Base-by-base conservation (phyloP, 805 yeast species). In the Starmerella potacharoeniae region DNA sequence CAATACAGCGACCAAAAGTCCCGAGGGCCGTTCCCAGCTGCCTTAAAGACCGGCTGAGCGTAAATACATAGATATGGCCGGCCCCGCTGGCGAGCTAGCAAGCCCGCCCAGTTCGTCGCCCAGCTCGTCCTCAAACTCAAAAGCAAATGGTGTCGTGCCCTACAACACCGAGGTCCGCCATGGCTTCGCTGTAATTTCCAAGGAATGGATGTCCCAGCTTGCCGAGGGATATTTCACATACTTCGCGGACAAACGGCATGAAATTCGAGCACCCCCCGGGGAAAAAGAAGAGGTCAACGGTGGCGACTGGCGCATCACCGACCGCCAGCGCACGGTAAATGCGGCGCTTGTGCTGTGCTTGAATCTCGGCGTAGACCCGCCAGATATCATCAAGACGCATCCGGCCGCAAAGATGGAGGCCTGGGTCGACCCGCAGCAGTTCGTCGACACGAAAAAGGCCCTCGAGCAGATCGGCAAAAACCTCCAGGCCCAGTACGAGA, bases 351-450 rank as follows among this genome's bases (percentile, higher is more conserved):
- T 93, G 50, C 72, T 93, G 49, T 93, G 98, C 68, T 73, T 93
- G 40, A 93, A 93, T 66, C 70, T 91, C 30, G 97, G 97, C 8
- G 96, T 93, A 1, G 97, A 91, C 62, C 98, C 98, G 2, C 98
- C 98, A 0, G 98, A 93, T 69, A 81, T 90, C 31, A 81, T 86
- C 66, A 87, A 89, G 67, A 88, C 97, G 0, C 88, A 86, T 58
- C 97, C 96, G 1, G 86, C 95, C 64, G 96, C 98, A 1, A 81
- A 83, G 61, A 71, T 83, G 42, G 98, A 93, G 72, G 85, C 97
- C 0, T 91, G 96, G 88, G 81, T 90, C 10, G 96, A 93, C 66
- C 97, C 97, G 0, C 72, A 85, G 29, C 75, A 81, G 8, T 83
- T 81, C 62, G 78, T 83, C 36, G 97, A 90, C 66, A 81, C 95